Conservation (phyloP, 73 alveolate species). For the Vitrella brassicaformis region DNA sequence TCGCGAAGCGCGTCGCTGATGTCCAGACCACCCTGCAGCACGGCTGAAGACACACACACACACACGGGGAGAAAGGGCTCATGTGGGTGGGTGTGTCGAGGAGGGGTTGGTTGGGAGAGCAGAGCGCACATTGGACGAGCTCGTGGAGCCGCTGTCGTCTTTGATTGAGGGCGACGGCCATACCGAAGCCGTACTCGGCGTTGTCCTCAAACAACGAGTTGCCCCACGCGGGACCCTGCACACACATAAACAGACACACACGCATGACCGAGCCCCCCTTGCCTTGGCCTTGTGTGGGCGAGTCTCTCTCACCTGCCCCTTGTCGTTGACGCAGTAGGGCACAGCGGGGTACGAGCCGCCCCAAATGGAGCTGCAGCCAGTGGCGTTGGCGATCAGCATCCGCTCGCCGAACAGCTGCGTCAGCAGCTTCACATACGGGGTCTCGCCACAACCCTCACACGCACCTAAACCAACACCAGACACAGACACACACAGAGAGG, state of each 20-base stretch:
- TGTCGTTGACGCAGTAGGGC: constrained; percentile 29
- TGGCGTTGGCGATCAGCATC: constrained; percentile 38
- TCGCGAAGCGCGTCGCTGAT: not conserved
- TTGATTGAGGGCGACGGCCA: constrained; percentile 18
- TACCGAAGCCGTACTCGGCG: constrained; percentile 43
- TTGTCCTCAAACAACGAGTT: constrained; percentile 41
- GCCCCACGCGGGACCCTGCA: constrained; percentile 45
- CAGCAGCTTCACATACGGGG: constrained; percentile 33
- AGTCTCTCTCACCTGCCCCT: no score
- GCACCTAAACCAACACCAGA: no score
- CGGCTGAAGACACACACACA: not conserved
- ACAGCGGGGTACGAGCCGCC: constrained; percentile 40
- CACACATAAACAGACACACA: no score
- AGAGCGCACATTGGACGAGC: not conserved
- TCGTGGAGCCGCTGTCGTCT: constrained; percentile 2
- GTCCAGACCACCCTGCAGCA: not conserved
- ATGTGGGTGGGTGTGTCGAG: not conserved
- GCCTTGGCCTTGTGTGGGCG: no score
- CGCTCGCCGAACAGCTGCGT: constrained; percentile 44
- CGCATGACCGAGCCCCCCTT: no score
- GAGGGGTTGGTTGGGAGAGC: not conserved
- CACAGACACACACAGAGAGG: no score
- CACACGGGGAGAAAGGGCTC: not conserved
- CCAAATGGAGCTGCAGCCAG: constrained; percentile 43
- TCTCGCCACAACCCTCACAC: constrained; percentile 46